These are phyloP conservation scores for Fonsecaea erecta DNA, from an alignment of 2,329 filamentous ascomycete genomes.

Conservation along the genomic window DNA sequence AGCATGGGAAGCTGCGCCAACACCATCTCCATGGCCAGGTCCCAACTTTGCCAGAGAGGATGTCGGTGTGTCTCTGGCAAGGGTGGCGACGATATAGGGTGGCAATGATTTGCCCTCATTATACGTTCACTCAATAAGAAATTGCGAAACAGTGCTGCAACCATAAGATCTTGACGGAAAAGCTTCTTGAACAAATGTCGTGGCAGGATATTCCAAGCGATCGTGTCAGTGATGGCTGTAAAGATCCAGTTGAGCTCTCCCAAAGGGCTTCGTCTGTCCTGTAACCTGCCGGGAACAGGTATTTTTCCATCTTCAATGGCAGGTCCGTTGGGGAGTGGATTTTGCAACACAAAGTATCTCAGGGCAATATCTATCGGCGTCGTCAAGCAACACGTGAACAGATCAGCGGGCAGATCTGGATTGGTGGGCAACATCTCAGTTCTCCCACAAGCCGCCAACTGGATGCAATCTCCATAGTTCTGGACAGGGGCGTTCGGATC, in stretches of 20 bases:
- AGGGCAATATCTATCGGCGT: constrained; percentile 97
- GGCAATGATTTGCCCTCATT: constrained; percentile 95
- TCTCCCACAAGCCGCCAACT: constrained; percentile 86
- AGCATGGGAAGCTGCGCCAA: constrained; percentile 85
- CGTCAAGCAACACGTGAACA: constrained; percentile 94
- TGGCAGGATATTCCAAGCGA: constrained; percentile 94
- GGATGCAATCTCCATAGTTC: constrained; percentile 82
- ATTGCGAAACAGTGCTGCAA: constrained; percentile 95
- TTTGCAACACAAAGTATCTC: constrained; percentile 94
- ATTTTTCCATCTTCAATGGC: constrained; percentile 83
- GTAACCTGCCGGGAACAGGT: constrained; percentile 79
- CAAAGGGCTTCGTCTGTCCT: constrained; percentile 89
- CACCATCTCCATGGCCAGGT: constrained; percentile 94
- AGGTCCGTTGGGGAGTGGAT: constrained; percentile 71
- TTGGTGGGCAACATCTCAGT: constrained; percentile 95
- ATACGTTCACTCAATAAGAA: constrained; percentile 92
- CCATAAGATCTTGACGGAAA: constrained; percentile 97
- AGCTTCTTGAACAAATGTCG: constrained; percentile 93
- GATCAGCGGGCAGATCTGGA: constrained; percentile 86
- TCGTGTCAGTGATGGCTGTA: constrained; percentile 97
- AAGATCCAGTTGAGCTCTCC: constrained; percentile 99
- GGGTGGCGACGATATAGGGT: constrained; percentile 86
- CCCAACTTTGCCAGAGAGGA: constrained; percentile 96
- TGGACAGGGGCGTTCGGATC: constrained; percentile 70
- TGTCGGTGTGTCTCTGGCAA: constrained; percentile 96